Evolutionary conservation across 768 basidiomycete genomes (phyloP).

Genomic region (Cystoderma amianthinum): DNA sequence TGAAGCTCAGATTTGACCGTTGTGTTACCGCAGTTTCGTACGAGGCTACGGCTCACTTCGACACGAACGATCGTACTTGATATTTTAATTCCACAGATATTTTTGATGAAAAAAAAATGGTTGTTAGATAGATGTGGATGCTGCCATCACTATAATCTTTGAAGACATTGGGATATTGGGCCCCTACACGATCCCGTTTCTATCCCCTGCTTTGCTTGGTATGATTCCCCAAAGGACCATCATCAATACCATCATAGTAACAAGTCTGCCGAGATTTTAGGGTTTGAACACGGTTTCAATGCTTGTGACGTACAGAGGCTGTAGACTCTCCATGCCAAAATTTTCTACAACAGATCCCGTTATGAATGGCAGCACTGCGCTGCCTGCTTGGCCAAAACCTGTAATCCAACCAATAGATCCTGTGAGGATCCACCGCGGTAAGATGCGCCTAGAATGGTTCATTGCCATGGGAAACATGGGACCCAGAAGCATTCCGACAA

Average conservation of each 20-base stretch:
- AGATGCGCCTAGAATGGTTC: conserved; percentile 43
- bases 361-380: conserved; percentile 43
- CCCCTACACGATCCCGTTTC: too few species aligned
- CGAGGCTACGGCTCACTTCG: too few species aligned
- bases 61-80: too few species aligned
- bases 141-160: too few species aligned
- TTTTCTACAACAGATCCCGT: conserved; percentile 35
- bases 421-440: conserved; percentile 47
- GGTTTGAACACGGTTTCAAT: conserved; percentile 1
- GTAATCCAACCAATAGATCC: conserved; percentile 45
- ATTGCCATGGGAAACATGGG: conserved; percentile 52
- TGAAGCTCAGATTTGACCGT: too few species aligned
- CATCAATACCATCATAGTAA: conserved; percentile 37
- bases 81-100: too few species aligned
- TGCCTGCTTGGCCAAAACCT: conserved; percentile 43
- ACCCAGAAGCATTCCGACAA: conserved; percentile 45
- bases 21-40: too few species aligned
- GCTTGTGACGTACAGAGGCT: conserved; percentile 35
- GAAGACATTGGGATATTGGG: too few species aligned
- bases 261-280: conserved; percentile 11
- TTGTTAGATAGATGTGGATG: too few species aligned
- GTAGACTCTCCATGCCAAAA: conserved; percentile 35
- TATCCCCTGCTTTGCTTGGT: too few species aligned
- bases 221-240: conserved; percentile 33
- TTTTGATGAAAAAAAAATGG: too few species aligned